Percentiles rank a stretch among this genome's conserved stretches.
Conservation (phyloP, 2,329 filamentous ascomycete species). For the Chaetomium globosum region DNA sequence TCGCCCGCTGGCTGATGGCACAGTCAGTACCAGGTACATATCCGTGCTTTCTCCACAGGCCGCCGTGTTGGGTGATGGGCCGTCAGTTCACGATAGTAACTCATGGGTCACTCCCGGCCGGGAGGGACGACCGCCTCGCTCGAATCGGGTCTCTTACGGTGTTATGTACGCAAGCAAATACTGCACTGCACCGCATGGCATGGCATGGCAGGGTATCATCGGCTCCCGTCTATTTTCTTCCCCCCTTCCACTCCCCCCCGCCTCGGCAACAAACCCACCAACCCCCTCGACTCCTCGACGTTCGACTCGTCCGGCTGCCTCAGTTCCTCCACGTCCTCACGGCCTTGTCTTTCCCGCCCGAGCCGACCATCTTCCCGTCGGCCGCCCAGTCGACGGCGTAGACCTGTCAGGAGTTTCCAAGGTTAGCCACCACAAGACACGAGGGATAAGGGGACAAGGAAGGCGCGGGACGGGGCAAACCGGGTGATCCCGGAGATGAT, state of each 20-base stretch:
- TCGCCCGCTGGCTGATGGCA: neutral
- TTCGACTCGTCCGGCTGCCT: constrained; percentile 31
- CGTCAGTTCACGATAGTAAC: neutral
- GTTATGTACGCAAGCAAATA: neutral
- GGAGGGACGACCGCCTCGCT: neutral
- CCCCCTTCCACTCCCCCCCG: constrained; percentile 6
- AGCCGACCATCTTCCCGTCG: constrained; percentile 84
- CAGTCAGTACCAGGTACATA: too few species aligned
- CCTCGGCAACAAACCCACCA: neutral
- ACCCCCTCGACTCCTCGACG: too few species aligned
- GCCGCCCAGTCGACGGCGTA: constrained; percentile 95
- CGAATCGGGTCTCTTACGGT: constrained; percentile 2
- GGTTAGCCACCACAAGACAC: constrained; percentile 10
- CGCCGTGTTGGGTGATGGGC: neutral
- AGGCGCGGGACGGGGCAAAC: too few species aligned
- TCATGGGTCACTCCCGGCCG: neutral
- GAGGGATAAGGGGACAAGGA: neutral
- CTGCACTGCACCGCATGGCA: constrained; percentile 4
- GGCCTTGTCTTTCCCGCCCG: constrained; percentile 89
- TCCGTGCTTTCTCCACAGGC: neutral
- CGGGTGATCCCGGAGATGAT: neutral
- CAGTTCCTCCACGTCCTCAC: constrained; percentile 68
- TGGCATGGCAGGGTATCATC: constrained; percentile 35
- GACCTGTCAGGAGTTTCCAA: constrained; percentile 49
- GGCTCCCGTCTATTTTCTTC: constrained; percentile 21